Evolutionary conservation across 1,284 basidiomycete species (phyloP).

Genomic region (Takashimella tepidaria): DNA sequence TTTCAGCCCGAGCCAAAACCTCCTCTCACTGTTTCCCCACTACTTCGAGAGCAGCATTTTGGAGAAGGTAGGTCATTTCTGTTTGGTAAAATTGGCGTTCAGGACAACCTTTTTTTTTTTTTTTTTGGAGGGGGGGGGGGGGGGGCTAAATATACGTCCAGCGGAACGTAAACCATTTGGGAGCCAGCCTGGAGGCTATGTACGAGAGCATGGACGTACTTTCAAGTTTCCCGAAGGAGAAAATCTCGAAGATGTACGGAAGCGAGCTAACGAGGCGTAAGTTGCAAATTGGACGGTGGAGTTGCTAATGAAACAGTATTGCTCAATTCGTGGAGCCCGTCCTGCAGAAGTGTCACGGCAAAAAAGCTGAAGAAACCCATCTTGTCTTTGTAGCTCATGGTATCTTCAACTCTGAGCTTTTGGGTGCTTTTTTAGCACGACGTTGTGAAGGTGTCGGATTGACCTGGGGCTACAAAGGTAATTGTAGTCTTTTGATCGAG

Average conservation of each 20-base stretch:
- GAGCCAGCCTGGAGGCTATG: conserved; percentile 27
- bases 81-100: too few species aligned
- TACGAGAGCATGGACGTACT: conserved; percentile 30
- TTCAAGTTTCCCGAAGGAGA: conserved; percentile 45
- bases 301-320: conserved; percentile 27
- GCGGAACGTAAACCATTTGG: conserved; percentile 43
- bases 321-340: conserved; percentile 40
- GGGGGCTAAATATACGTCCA: too few species aligned
- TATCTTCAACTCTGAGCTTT: conserved; percentile 48
- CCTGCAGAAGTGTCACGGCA: conserved; percentile 26
- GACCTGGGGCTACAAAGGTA: conserved; percentile 44
- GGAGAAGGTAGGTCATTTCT: conserved; percentile 31
- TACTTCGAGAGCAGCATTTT: conserved; percentile 47
- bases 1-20: conserved; percentile 36
- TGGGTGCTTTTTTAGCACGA: conserved; percentile 42
- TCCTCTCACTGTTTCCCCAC: conserved; percentile 27
- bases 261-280: conserved; percentile 43
- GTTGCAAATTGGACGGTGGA: conserved; percentile 7
- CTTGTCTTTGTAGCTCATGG: conserved; percentile 48
- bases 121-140: too few species aligned
- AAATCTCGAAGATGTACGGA: conserved; percentile 42
- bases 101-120: background rate
- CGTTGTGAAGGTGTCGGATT: conserved; percentile 37
- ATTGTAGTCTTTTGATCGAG: conserved; percentile 4
- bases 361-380: conserved; percentile 22